Evolutionary conservation across 495 filamentous ascomycete species (phyloP).

Genomic region (Hypoxylon rickii): DNA sequence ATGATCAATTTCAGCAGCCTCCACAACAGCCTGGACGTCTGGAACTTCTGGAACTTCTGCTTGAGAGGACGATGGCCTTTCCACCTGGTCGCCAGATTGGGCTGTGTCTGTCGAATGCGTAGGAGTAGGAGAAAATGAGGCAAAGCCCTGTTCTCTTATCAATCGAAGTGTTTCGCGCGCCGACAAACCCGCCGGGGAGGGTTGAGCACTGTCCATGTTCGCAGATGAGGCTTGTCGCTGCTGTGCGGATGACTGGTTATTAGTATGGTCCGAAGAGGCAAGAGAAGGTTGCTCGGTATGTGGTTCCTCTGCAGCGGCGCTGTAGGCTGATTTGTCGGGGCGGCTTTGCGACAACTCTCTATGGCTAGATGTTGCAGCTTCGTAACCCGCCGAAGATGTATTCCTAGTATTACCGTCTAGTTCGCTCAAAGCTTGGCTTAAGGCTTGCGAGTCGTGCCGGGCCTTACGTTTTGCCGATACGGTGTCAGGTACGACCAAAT

Average conservation of each 20-base stretch:
- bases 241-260: not conserved
- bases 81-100: not conserved
- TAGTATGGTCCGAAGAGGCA: not conserved
- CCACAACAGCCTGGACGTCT: conserved; percentile 3
- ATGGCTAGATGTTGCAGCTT: conserved; percentile 3
- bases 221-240: conserved; percentile 3
- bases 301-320: not conserved
- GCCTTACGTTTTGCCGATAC: not conserved
- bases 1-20: not conserved
- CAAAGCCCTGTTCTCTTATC: conserved; percentile 27
- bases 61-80: conserved; percentile 1
- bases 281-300: not conserved
- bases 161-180: conserved; percentile 38
- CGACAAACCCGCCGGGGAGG: conserved; percentile 18
- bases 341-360: conserved; percentile 7
- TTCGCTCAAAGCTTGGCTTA: conserved; percentile 29
- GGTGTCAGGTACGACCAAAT: conserved; percentile 30
- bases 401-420: conserved; percentile 27
- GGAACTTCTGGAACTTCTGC: conserved; percentile 1
- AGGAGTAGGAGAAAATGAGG: conserved; percentile 1
- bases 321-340: not conserved
- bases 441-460: conserved; percentile 10
- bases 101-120: not conserved
- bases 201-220: conserved; percentile 33
- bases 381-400: conserved; percentile 14